These are phyloP conservation scores for Allium cepa DNA, from an alignment of 106 monocot species.

Conservation along the genomic window DNA sequence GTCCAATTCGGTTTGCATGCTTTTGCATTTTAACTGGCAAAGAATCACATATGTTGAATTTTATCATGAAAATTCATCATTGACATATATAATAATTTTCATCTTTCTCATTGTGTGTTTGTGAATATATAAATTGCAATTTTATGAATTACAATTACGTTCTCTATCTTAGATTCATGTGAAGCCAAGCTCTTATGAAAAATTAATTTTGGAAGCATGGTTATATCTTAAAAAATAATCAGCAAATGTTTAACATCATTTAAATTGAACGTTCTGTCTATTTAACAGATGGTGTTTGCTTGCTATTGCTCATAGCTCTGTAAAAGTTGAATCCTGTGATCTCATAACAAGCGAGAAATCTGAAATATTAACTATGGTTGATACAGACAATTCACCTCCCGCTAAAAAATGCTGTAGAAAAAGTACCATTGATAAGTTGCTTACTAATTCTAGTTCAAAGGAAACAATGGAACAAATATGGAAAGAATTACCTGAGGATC, in stretches of 20 bases:
- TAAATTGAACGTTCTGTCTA: background rate
- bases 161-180: too few relatives aligned
- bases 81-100: too few relatives aligned
- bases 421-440: slow-evolving; percentile 15
- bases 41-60: too few relatives aligned
- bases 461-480: slow-evolving; percentile 63
- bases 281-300: slow-evolving; percentile 42
- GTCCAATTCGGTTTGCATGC: too few relatives aligned
- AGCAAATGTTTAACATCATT: background rate
- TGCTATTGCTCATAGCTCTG: slow-evolving; percentile 22
- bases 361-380: slow-evolving; percentile 28
- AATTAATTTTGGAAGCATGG: too few relatives aligned
- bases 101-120: too few relatives aligned
- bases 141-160: too few relatives aligned
- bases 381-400: slow-evolving; percentile 27
- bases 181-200: too few relatives aligned
- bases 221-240: too few relatives aligned
- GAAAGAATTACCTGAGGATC: slow-evolving; percentile 77
- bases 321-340: slow-evolving; percentile 30
- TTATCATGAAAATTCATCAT: too few relatives aligned
- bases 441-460: slow-evolving; percentile 18
- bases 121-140: too few relatives aligned
- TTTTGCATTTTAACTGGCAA: too few relatives aligned
- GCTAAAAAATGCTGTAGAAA: slow-evolving; percentile 41
- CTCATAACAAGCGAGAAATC: slow-evolving; percentile 14